Evolutionary conservation across 2,329 filamentous ascomycete species (phyloP), one percentile per base, ranked within the genome.

Genomic region (Stenocarpella maydis): DNA sequence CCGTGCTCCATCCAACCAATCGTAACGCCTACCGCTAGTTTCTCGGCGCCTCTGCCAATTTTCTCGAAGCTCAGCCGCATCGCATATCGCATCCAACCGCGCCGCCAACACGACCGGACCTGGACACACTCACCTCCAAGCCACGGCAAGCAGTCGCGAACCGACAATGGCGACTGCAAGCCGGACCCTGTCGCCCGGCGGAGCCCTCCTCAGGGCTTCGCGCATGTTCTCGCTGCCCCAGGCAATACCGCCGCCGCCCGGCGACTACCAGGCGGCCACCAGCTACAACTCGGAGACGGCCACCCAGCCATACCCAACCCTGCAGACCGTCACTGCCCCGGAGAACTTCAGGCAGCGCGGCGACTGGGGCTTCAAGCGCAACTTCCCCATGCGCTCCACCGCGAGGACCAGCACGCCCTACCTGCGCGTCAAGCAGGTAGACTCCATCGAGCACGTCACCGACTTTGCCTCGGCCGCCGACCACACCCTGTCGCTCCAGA

Each of bases 281-380:
- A 81, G 81, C 67, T 84, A 82, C 71, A 80, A 83, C 71, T 94
- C 92, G 19, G 84, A 90, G 66, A 90, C 89, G 26, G 90, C 92
- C 52, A 98, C 95, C 17, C 85, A 88, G 71, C 87, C 89, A 37
- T 92, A 91, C 80, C 95, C 95, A n/a, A 94, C 90, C 65, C 88
- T 92, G 78, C 92, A 96, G 77, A 88, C 94, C 71, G 92, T 98
- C 77, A 90, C 91, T 17, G 95, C 94, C 0, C 91, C 94, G 7
- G 82, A 86, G 53, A 86, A 89, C 21, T 95, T 94, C 9, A 86
- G 93, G 28, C 83, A 85, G 49, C 88, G 88, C 76, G 95, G 95
- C 43, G 95, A 98, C 77, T 98, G 95, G 95, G 95, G 95, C 17
- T 83, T 98, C 75, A 98, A 98, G 83, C 86, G 95, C 67, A 86